phyloP scores from a whole-genome alignment of 1,139 yeast genomes.

The Dujonia santamariae region DNA sequence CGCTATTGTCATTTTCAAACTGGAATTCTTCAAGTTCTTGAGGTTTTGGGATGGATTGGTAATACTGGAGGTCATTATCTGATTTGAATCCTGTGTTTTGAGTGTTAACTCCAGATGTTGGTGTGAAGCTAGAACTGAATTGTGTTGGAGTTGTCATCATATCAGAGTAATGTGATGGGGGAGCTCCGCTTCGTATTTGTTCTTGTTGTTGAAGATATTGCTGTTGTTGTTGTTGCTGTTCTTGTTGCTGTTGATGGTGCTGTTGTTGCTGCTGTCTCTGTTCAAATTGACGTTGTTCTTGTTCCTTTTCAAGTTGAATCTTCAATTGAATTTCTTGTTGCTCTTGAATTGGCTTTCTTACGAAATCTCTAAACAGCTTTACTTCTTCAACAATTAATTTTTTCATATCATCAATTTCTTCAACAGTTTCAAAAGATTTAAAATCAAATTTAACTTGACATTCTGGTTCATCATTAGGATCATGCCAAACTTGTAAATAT shows the following conservation, averaged over 20 bases:
- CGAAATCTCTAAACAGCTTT: slow-evolving; percentile 72
- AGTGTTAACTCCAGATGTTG: slow-evolving; percentile 32
- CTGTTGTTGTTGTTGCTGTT: slow-evolving; percentile 13
- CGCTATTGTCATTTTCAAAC: slow-evolving; percentile 18
- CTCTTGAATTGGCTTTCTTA: slow-evolving; percentile 70
- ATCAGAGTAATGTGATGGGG: slow-evolving; percentile 7
- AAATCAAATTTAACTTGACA: slow-evolving; percentile 85
- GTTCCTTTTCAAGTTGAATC: slow-evolving; percentile 32
- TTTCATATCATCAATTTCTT: slow-evolving; percentile 75
- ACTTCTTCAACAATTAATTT: slow-evolving; percentile 83
- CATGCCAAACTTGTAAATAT: slow-evolving; percentile 91
- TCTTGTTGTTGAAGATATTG: slow-evolving; percentile 9
- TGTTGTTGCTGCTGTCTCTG: too few species aligned
- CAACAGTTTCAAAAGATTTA: slow-evolving; percentile 76
- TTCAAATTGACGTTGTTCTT: slow-evolving; percentile 10
- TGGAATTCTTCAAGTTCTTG: slow-evolving; percentile 45
- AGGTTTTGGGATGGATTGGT: slow-evolving; percentile 43
- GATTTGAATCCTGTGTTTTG: slow-evolving; percentile 21
- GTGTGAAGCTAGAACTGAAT: slow-evolving; percentile 10
- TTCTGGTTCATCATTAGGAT: slow-evolving; percentile 89
- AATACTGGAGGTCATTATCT: slow-evolving; percentile 25
- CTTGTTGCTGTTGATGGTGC: slow-evolving; percentile 12
- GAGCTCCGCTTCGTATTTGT: neutral
- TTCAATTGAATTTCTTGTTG: slow-evolving; percentile 51
- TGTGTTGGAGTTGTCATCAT: slow-evolving; percentile 12